Evolutionary conservation across 2,329 filamentous ascomycete species (phyloP).

Genomic region (Fusarium verticillioides): DNA sequence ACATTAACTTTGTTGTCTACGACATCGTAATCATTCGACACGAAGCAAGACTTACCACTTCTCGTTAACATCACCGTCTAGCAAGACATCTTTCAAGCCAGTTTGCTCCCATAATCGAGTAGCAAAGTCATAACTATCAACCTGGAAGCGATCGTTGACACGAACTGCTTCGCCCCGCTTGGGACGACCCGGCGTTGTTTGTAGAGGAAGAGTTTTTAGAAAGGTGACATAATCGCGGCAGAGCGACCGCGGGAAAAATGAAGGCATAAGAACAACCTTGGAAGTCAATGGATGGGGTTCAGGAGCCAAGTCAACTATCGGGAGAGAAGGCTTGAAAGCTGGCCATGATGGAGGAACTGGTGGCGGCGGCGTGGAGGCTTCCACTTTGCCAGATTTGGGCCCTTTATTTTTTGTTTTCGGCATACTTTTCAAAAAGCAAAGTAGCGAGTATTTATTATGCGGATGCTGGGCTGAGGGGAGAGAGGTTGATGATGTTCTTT

Average conservation of each 20-base stretch:
- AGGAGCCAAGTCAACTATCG: conserved; percentile 71
- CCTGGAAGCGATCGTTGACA: conserved; percentile 90
- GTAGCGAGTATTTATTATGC: background rate
- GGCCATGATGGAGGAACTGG: conserved; percentile 70
- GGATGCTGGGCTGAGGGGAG: background rate
- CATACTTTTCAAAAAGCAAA: conserved; percentile 14
- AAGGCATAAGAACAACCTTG: conserved; percentile 78
- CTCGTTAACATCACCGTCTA: conserved; percentile 49
- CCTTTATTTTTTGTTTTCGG: conserved; percentile 51
- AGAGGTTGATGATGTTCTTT: background rate
- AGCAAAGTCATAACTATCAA: conserved; percentile 81
- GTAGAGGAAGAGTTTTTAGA: conserved; percentile 73
- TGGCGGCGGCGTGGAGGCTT: conserved; percentile 41
- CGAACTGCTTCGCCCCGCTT: conserved; percentile 84
- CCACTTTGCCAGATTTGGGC: conserved; percentile 41
- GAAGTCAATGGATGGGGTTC: conserved; percentile 60
- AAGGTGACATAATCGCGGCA: conserved; percentile 83
- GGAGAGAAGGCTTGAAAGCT: conserved; percentile 73
- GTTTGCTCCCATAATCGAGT: conserved; percentile 81
- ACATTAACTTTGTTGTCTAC: conserved; percentile 27
- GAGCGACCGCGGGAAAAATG: conserved; percentile 78
- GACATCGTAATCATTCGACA: background rate
- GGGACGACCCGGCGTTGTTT: conserved; percentile 81
- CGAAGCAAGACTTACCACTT: conserved; percentile 57
- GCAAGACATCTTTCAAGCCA: conserved; percentile 73